Evolutionary conservation across 805 yeast species (phyloP), one percentile per base, ranked within the genome.

Genomic region (Metschnikowia matae): DNA sequence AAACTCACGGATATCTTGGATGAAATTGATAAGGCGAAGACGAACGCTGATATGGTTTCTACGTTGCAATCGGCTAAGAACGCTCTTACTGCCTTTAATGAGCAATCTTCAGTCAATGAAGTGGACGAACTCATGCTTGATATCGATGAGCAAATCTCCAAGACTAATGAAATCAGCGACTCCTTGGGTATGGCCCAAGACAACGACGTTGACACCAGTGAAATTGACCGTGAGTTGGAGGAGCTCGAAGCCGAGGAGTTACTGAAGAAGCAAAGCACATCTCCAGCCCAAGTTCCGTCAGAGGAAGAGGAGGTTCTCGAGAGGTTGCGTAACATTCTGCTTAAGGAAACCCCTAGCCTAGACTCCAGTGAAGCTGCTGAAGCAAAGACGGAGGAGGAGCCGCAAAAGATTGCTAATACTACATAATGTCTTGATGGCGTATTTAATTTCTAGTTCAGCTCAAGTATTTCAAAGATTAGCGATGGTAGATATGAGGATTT

Each of bases 1-100:
- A 67, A 69, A 40, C 54, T 73, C 34, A 48, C 48, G 1, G 40
- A 52, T 14, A 56, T 71, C 2, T 46, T 71, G 32, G 44, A 54
- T 23, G 70, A 69, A 53, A 70, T 73, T 15, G 64, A 72, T 53
- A 73, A 73, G 14, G 70, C 75, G 2, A 59, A 58, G 29, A 48
- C 63, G 15, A 72, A 71, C 50, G 50, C 56, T 1, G 53, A 55
- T 17, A 49, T 70, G 4, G 60, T 58, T 45, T 54, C 59, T 15
- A 64, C 68, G 14, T 56, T 73, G 48, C 53, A 57, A 17, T 54
- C 60, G 6, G 63, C 74, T 14, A 49, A 67, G 3, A 47, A 50
- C 2, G 60, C 62, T 5, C 63, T 73, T 51, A 51, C 61, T 15
- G 53, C 55, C 18, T 54, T 71, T 53, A 73, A 73, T 50, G 44